phyloP scores from a whole-genome alignment of 441 rosid genomes.

The Eutrema salsugineum region DNA sequence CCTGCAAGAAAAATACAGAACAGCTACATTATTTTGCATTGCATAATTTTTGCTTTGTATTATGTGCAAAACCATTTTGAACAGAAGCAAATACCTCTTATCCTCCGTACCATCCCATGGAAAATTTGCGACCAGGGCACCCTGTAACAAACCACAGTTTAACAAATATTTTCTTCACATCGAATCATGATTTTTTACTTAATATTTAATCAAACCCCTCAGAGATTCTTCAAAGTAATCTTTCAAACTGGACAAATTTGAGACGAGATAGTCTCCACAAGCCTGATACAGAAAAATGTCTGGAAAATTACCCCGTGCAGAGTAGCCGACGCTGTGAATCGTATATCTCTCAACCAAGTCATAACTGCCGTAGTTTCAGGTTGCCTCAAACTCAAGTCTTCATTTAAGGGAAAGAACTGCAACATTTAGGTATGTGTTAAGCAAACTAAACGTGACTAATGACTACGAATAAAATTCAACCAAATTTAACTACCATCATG shows the following conservation, averaged over 20 bases:
- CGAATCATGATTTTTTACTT: background rate
- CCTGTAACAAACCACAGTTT: conserved; percentile 40
- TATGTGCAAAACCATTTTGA: background rate
- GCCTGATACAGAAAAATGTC: background rate
- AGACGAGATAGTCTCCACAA: background rate
- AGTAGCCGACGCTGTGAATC: conserved; percentile 84
- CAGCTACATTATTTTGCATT: conserved; percentile 1
- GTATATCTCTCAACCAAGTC: conserved; percentile 73
- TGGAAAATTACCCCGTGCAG: conserved; percentile 78
- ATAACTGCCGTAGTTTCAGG: conserved; percentile 90
- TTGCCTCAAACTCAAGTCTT: conserved; percentile 57
- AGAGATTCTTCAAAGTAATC: background rate
- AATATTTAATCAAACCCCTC: background rate
- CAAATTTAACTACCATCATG: background rate
- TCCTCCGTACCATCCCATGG: conserved; percentile 97
- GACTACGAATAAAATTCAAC: background rate
- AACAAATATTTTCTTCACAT: background rate
- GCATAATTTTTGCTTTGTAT: background rate
- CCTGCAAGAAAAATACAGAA: conserved; percentile 45
- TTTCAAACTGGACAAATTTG: background rate
- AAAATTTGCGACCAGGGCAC: conserved; percentile 96
- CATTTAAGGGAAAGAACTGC: conserved; percentile 77
- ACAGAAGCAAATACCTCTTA: conserved; percentile 49
- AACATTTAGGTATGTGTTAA: conserved; percentile 15
- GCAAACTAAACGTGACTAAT: conserved; percentile 2